These are phyloP conservation scores for Vinca minor DNA, from an alignment of 257 asterid genomes.

Conservation along the genomic window DNA sequence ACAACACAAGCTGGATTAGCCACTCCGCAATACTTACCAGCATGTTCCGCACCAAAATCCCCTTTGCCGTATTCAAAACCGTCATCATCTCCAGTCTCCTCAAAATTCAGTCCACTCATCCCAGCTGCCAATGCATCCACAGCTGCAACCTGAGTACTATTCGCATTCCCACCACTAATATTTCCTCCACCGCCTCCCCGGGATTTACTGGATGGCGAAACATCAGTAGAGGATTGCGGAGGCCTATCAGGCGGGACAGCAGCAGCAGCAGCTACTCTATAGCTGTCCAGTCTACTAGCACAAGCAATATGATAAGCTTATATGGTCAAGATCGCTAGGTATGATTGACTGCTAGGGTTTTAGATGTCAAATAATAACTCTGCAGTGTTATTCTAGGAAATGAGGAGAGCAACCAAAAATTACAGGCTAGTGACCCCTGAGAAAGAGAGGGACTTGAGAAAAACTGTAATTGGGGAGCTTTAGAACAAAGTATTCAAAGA, in stretches of 20 bases:
- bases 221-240: constrained; percentile 55
- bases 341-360: too few species aligned
- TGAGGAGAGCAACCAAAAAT: too few species aligned
- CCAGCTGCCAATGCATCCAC: constrained; percentile 90
- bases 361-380: too few species aligned
- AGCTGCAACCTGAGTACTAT: constrained; percentile 56
- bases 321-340: too few species aligned
- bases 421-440: too few species aligned
- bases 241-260: constrained; percentile 35
- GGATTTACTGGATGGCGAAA: constrained; percentile 42
- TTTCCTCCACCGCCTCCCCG: constrained; percentile 37
- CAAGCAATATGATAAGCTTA: too few species aligned
- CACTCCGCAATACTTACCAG: constrained; percentile 90
- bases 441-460: too few species aligned
- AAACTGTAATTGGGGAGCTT: too few species aligned
- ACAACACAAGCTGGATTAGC: constrained; percentile 93
- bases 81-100: constrained; percentile 91
- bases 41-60: constrained; percentile 73
- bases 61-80: constrained; percentile 81
- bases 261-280: too few species aligned
- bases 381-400: too few species aligned
- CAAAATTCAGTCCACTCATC: constrained; percentile 89
- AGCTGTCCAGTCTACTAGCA: too few species aligned
- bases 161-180: constrained; percentile 18
- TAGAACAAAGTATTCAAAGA: too few species aligned